Percentiles rank a stretch among this genome's conserved stretches.
Conservation (phyloP, 169 alveolate species). For the Babesia sp. region DNA sequence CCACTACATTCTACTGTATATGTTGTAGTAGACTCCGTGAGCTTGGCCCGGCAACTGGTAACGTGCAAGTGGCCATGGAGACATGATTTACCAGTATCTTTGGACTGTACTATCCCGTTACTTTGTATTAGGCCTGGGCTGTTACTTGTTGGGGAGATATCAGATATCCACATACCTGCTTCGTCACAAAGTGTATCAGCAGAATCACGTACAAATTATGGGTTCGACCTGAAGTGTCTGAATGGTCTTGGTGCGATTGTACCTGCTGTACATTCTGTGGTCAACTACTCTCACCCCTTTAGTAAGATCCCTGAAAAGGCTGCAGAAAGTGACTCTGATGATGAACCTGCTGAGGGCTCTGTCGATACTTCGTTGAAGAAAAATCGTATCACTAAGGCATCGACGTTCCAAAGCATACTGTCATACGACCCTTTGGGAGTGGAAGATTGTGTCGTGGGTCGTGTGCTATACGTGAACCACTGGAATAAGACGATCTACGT, state of each 20-base stretch:
- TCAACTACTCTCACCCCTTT: neutral
- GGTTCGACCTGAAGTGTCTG: conserved; percentile 54
- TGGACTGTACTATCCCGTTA: conserved; percentile 21
- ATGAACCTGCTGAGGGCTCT: neutral
- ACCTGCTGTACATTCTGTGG: conserved; percentile 47
- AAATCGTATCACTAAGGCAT: neutral
- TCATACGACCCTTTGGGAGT: conserved; percentile 6
- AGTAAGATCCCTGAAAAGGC: neutral
- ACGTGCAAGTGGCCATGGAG: conserved; percentile 66
- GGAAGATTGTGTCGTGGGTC: conserved; percentile 38
- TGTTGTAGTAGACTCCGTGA: conserved; percentile 55
- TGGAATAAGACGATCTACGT: conserved; percentile 39
- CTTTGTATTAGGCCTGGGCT: conserved; percentile 58
- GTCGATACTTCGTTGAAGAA: neutral
- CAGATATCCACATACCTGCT: conserved; percentile 45
- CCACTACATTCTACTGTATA: conserved; percentile 46
- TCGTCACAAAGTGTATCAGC: conserved; percentile 9
- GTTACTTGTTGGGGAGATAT: conserved; percentile 48
- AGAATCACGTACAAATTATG: conserved; percentile 6
- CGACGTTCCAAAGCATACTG: neutral
- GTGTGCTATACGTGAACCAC: conserved; percentile 50
- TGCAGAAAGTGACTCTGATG: neutral
- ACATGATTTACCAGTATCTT: conserved; percentile 16
- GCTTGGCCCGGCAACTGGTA: conserved; percentile 36
- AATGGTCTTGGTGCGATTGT: conserved; percentile 33